Evolutionary conservation across 2,329 filamentous ascomycete genomes (phyloP).

Genomic region (Ceratocystis papillata): DNA sequence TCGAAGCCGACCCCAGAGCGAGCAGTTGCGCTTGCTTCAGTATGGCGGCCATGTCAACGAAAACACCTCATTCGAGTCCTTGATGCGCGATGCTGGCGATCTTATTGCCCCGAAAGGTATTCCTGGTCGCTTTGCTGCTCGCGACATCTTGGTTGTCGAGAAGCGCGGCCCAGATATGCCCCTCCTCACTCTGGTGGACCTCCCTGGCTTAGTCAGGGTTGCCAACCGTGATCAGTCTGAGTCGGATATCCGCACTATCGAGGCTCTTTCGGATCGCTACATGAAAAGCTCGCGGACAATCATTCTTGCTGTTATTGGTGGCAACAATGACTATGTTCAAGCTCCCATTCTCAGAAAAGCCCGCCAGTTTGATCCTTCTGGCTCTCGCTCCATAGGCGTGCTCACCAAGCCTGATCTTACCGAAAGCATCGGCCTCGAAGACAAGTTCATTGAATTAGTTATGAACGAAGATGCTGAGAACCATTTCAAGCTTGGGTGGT

Average conservation of each 20-base stretch:
- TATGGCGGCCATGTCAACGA: constrained; percentile 40
- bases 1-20: constrained; percentile 37
- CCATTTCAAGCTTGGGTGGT: constrained; percentile 43
- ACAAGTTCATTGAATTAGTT: constrained; percentile 45
- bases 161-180: constrained; percentile 49
- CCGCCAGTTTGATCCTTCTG: constrained; percentile 40
- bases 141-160: constrained; percentile 48
- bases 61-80: constrained; percentile 39
- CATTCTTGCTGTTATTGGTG: constrained; percentile 45
- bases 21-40: constrained; percentile 39
- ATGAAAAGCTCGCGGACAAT: constrained; percentile 47
- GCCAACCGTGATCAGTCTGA: constrained; percentile 44
- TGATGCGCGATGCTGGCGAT: constrained; percentile 43
- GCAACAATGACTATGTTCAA: constrained; percentile 46
- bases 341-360: constrained; percentile 43
- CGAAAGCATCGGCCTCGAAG: constrained; percentile 42
- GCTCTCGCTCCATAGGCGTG: constrained; percentile 42
- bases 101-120: constrained; percentile 42
- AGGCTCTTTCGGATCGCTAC: constrained; percentile 42
- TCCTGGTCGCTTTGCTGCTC: constrained; percentile 41
- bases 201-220: constrained; percentile 48
- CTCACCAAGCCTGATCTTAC: constrained; percentile 45
- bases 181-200: constrained; percentile 50
- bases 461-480: constrained; percentile 42
- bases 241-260: constrained; percentile 43